These are phyloP conservation scores for Pythium dissimile DNA, from an alignment of 352 stramenopile species.

Conservation along the genomic window DNA sequence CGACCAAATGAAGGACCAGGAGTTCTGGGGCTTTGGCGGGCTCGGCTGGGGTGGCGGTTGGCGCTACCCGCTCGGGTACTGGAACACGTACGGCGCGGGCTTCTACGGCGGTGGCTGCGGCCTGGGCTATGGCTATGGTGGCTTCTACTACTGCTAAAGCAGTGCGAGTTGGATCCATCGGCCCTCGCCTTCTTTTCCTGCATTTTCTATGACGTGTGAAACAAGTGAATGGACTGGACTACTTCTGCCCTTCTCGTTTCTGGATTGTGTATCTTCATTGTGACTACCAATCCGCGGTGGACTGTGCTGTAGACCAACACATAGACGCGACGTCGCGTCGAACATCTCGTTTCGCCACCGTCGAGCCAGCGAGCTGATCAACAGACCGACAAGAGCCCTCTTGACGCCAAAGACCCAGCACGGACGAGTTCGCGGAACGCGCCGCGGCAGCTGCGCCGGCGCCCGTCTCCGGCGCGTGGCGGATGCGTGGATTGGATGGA, in stretches of 20 bases:
- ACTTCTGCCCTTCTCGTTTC: not conserved
- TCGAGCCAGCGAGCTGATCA: too few relatives aligned
- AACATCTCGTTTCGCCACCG: too few relatives aligned
- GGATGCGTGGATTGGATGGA: too few relatives aligned
- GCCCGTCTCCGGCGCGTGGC: not conserved
- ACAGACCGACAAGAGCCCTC: not conserved
- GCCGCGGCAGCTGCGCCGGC: not conserved
- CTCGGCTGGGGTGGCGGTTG: conserved; percentile 11
- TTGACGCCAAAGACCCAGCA: not conserved
- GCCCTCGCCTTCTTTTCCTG: too few relatives aligned
- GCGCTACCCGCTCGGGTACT: conserved; percentile 22
- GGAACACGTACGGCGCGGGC: conserved; percentile 16
- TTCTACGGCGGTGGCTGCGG: conserved; percentile 21
- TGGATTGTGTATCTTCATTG: not conserved
- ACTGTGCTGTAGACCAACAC: too few relatives aligned
- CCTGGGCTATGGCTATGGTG: conserved; percentile 6
- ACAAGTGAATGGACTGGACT: not conserved
- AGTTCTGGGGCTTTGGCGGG: conserved; percentile 2
- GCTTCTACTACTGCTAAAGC: conserved; percentile 23
- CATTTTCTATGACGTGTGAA: conserved; percentile 6
- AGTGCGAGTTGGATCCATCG: not conserved
- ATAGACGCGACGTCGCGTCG: too few relatives aligned
- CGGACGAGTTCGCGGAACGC: not conserved
- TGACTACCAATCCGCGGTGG: not conserved
- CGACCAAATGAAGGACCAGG: not conserved